Percentiles rank a stretch among this genome's conserved stretches.
Conservation (phyloP, 2,329 filamentous ascomycete genomes). For the Claviceps purpurea region DNA sequence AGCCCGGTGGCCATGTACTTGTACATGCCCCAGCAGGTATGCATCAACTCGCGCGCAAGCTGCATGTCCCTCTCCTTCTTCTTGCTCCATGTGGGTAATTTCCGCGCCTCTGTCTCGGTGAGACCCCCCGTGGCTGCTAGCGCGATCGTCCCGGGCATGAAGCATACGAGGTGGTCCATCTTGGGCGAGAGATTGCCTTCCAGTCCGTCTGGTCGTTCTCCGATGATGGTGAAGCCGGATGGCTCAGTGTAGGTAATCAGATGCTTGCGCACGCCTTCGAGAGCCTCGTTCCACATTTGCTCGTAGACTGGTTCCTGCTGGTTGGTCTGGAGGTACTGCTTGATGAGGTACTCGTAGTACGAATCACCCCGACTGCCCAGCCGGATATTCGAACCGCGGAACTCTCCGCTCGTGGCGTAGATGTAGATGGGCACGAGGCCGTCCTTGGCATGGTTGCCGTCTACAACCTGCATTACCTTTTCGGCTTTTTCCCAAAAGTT, state of each 20-base stretch:
- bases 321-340: slow-evolving; percentile 92
- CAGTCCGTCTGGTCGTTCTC: slow-evolving; percentile 68
- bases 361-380: slow-evolving; percentile 90
- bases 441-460: slow-evolving; percentile 64
- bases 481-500: slow-evolving; percentile 88
- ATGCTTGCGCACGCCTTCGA: slow-evolving; percentile 79
- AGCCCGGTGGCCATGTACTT: slow-evolving; percentile 78
- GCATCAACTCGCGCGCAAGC: slow-evolving; percentile 80
- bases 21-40: slow-evolving; percentile 98
- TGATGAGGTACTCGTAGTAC: slow-evolving; percentile 98
- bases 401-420: slow-evolving; percentile 63
- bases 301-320: slow-evolving; percentile 74
- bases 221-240: slow-evolving; percentile 75
- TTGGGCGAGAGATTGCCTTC: slow-evolving; percentile 57
- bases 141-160: slow-evolving; percentile 92
- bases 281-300: slow-evolving; percentile 83
- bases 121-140: slow-evolving; percentile 72
- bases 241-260: slow-evolving; percentile 78
- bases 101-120: slow-evolving; percentile 60
- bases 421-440: slow-evolving; percentile 89
- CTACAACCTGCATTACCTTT: slow-evolving; percentile 81
- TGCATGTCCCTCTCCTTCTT: slow-evolving; percentile 77
- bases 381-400: slow-evolving; percentile 74
- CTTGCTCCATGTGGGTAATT: slow-evolving; percentile 57
- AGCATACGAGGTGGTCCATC: slow-evolving; percentile 97